phyloP scores from a whole-genome alignment of 2,329 filamentous ascomycete genomes.

The Pseudopithomyces maydicus region DNA sequence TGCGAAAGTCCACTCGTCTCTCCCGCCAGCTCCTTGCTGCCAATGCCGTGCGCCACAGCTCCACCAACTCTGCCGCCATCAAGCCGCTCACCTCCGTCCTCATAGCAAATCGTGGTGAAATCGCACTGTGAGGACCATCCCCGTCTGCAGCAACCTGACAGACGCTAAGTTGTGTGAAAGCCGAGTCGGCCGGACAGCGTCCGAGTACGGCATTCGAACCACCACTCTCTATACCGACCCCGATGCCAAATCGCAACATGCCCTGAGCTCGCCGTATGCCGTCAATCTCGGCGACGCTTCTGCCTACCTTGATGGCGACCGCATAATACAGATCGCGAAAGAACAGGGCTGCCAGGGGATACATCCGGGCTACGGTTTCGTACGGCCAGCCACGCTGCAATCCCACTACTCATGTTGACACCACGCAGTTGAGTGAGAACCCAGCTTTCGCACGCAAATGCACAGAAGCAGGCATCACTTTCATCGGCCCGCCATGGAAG shows the following conservation, averaged over 20 bases:
- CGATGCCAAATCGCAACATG: slow-evolving; percentile 86
- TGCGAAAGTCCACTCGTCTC: slow-evolving; percentile 38
- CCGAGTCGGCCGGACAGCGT: slow-evolving; percentile 86
- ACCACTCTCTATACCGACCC: slow-evolving; percentile 96
- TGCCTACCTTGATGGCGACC: slow-evolving; percentile 90
- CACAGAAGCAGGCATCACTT: slow-evolving; percentile 86
- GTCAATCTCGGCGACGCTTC: slow-evolving; percentile 82
- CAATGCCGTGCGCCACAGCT: slow-evolving; percentile 39
- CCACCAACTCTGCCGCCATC: slow-evolving; percentile 29
- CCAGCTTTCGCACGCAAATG: slow-evolving; percentile 87
- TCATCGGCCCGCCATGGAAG: slow-evolving; percentile 85
- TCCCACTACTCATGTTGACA: slow-evolving; percentile 15
- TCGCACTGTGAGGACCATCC: slow-evolving; percentile 68
- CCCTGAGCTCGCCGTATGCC: slow-evolving; percentile 79
- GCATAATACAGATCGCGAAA: slow-evolving; percentile 88
- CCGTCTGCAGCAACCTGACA: neutral
- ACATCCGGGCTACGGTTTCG: slow-evolving; percentile 93
- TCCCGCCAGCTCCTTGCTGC: slow-evolving; percentile 41
- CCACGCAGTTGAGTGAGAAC: slow-evolving; percentile 76
- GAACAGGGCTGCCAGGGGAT: slow-evolving; percentile 86
- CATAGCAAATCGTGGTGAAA: slow-evolving; percentile 96
- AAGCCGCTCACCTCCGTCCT: slow-evolving; percentile 74
- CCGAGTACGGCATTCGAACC: slow-evolving; percentile 85
- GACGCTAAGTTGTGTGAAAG: slow-evolving; percentile 36
- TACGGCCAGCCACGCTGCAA: slow-evolving; percentile 36